phyloP scores from a whole-genome alignment of 768 basidiomycete genomes.

The Rhizopogon roseolus region DNA sequence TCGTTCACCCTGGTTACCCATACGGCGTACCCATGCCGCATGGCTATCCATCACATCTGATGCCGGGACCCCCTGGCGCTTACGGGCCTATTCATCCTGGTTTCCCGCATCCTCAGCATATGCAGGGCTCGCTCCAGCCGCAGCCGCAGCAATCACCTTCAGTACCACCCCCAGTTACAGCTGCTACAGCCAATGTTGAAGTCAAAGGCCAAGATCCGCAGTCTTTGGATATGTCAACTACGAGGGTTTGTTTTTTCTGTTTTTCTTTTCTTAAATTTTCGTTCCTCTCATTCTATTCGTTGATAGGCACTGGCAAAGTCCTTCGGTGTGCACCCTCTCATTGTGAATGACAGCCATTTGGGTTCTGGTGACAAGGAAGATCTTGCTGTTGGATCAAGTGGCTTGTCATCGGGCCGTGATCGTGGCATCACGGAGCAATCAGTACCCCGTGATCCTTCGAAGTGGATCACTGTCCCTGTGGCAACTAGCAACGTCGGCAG shows the following conservation, averaged over 20 bases:
- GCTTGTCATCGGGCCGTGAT: constrained; percentile 67
- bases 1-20: constrained; percentile 42
- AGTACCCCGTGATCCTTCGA: constrained; percentile 52
- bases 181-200: constrained; percentile 23
- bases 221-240: constrained; percentile 72
- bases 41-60: constrained; percentile 40
- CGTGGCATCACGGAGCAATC: constrained; percentile 49
- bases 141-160: constrained; percentile 28
- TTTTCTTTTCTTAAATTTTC: not conserved
- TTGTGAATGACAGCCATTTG: constrained; percentile 61
- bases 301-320: constrained; percentile 63
- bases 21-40: constrained; percentile 37
- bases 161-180: constrained; percentile 19
- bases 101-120: constrained; percentile 45
- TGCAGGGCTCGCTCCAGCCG: constrained; percentile 32
- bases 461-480: constrained; percentile 57
- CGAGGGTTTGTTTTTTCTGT: constrained; percentile 37
- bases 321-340: constrained; percentile 72
- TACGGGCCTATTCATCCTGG: constrained; percentile 58
- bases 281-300: constrained; percentile 6
- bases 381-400: constrained; percentile 70
- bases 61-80: constrained; percentile 33
- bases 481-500: constrained; percentile 39
- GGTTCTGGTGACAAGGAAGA: constrained; percentile 61
- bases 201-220: constrained; percentile 78